These are phyloP conservation scores for Rhizodiscina lignyota DNA, from an alignment of 495 filamentous ascomycete species.

Conservation along the genomic window DNA sequence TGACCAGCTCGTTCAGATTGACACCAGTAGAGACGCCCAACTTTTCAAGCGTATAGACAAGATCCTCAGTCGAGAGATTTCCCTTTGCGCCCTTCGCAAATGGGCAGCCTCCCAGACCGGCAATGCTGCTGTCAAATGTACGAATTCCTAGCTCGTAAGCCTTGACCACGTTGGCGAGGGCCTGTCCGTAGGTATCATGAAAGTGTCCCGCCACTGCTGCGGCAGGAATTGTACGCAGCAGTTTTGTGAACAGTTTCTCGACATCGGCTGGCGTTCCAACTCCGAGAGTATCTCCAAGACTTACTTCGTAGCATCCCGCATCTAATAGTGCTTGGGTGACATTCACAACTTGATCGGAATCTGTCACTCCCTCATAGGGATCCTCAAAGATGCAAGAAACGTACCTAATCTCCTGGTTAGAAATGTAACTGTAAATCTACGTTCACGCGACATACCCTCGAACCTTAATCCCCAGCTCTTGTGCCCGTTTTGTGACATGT, in stretches of 20 bases:
- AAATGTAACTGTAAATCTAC: too few species aligned
- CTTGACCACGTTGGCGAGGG: constrained; percentile 26
- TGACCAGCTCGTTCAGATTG: constrained; percentile 18
- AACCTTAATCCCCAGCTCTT: too few species aligned
- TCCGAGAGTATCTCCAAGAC: constrained; percentile 28
- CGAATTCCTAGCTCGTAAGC: constrained; percentile 24
- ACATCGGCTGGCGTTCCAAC: constrained; percentile 22
- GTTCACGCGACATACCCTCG: too few species aligned
- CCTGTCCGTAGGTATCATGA: constrained; percentile 31
- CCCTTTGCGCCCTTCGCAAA: constrained; percentile 31
- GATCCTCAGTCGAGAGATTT: constrained; percentile 27
- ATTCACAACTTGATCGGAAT: too few species aligned
- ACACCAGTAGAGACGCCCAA: constrained; percentile 25
- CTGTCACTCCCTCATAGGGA: too few species aligned
- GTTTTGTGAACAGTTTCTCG: constrained; percentile 15
- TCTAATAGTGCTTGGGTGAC: too few species aligned
- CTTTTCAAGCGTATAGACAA: constrained; percentile 26
- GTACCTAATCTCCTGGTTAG: too few species aligned
- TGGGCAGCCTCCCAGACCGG: constrained; percentile 30
- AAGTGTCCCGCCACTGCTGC: constrained; percentile 27
- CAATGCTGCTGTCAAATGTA: constrained; percentile 28
- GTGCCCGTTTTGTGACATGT: too few species aligned
- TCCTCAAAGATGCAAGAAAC: too few species aligned
- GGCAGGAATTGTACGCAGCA: constrained; percentile 16
- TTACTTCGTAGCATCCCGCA: too few species aligned